Evolutionary conservation across 31 red algal genomes (phyloP).

Genomic region (Endocladia muricata): DNA sequence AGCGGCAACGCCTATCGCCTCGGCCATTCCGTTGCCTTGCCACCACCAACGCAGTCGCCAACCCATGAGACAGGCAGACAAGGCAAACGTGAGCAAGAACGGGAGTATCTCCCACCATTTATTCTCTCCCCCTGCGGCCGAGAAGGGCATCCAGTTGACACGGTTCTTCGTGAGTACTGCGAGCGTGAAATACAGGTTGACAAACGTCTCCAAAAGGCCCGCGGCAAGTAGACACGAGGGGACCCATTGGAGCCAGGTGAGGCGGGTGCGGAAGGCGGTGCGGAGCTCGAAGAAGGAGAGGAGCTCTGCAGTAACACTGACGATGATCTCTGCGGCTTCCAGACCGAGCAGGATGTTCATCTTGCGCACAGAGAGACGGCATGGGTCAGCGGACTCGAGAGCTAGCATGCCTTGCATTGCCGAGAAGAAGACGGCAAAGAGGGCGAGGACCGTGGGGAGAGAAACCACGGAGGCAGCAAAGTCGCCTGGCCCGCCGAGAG

Average conservation of each 20-base stretch:
- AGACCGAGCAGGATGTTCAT: constrained; percentile 41
- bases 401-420: constrained; percentile 27
- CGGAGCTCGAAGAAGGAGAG: constrained; percentile 43
- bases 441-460: constrained; percentile 22
- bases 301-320: constrained; percentile 5
- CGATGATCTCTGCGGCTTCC: constrained; percentile 16
- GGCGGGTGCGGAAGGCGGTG: neutral
- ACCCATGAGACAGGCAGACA: constrained; percentile 21
- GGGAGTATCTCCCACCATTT: constrained; percentile 26
- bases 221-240: constrained; percentile 40
- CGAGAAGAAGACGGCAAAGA: constrained; percentile 15
- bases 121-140: neutral
- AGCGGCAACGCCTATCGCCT: neutral
- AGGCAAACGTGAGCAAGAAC: constrained; percentile 1
- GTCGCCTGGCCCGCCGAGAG: constrained; percentile 23
- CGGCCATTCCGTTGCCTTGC: constrained; percentile 14
- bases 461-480: neutral
- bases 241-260: constrained; percentile 19
- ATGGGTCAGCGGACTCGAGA: constrained; percentile 40
- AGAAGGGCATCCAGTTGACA: constrained; percentile 37
- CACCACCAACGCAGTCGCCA: constrained; percentile 57
- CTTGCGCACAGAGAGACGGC: constrained; percentile 34
- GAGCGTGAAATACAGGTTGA: constrained; percentile 37
- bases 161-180: constrained; percentile 43
- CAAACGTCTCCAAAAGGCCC: constrained; percentile 31